Evolutionary conservation across 192 early-diverging fungal species (phyloP), one percentile per base, ranked within the genome.

Genomic region (Gryganskiella cystojenkinii): DNA sequence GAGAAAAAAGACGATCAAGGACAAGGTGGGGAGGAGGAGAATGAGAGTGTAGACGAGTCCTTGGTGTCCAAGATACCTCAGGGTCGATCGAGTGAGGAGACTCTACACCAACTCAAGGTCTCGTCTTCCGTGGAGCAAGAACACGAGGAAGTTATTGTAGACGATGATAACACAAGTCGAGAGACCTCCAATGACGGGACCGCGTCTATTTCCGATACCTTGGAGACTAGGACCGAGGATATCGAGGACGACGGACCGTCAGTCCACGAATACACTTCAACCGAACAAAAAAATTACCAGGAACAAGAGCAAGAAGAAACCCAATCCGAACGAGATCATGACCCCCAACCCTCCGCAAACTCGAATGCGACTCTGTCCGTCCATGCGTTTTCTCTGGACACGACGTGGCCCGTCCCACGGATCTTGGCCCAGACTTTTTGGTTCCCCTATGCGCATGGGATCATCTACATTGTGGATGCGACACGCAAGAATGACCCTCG

Each of bases 321-420:
- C 3, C 3, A 7, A n/a, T 8, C 7, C 49, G 24, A 8, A 50
- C 15, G 7, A 9, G 20, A 5, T 25, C 49, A 45, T 45, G 1
- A 24, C 24, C 24, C 19, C 10, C 15, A 40, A 53, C 35, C n/a
- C 11, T 49, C n/a, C n/a, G n/a, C 55, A 13, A 67, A 63, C 4
- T 58, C 73, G 11, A 59, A 64, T 6, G 67, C 66, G 24, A 59
- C 46, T n/a, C 58, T 78, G 13, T 78, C 74, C 3, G 45, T 78
- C 15, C 74, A 78, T 31, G 74, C 74, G n/a, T 78, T 78, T 49
- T 78, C 74, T 4, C 67, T 78, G 15, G 74, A 78, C 55, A 78
- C 66, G 10, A 78, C 67, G 20, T 78, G 74, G 74, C 74, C 74
- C 17, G 74, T 78, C 2, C 74, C 74, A 1, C 54, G 74, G 6